Base-by-base conservation (phyloP, 345 rosid genomes). In the Eutrema japonicum region DNA sequence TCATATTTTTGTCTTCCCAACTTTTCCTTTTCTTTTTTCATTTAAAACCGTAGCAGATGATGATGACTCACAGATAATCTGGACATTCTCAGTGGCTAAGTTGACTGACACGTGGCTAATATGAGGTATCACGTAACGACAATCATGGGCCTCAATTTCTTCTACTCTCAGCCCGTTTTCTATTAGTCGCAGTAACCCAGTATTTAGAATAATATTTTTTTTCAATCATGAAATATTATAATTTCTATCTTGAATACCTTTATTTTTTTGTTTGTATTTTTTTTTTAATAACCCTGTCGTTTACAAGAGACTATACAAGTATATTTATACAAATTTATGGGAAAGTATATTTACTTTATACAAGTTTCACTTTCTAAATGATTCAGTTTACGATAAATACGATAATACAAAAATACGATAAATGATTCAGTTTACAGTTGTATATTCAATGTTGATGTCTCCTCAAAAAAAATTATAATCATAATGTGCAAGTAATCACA, bases 1-100 rank as follows among this genome's bases (percentile, higher is more conserved):
- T 85, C 96, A 89, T 92, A 57, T 32, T 14, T 64, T 52, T 8
- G 8, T 10, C 1, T 47, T 45, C 55, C 10, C 2, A 13, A 13
- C 32, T 32, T 36, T 46, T 45, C 60, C 10, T 32, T 50, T 32
- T 46, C 29, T 43, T 2, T 5, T 26, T 5, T 59, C 10, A 1
- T 10, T 18, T 1, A 27, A 13, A 54, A 33, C 59, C 11, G 40
- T 53, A 16, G 70, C 36, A 42, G 45, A 26, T 32, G 53, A 36
- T 8, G 33, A 16, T 64, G 71, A 55, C 14, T 42, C 54, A 29
- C 26, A 22, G n/a, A 50, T 67, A 40, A 67, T 58, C 54, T 50
- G 46, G 49, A 59, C 41, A 37, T 9, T 66, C 68, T 50, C 63
- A 33, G 66, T 48, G 72, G 77, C 60, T 66, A 47, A 65, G 43